A percentile compares a stretch with the other conserved stretches of the same genome.
phyloP scores from a whole-genome alignment of 768 basidiomycete genomes.

The Lactarius sp. region DNA sequence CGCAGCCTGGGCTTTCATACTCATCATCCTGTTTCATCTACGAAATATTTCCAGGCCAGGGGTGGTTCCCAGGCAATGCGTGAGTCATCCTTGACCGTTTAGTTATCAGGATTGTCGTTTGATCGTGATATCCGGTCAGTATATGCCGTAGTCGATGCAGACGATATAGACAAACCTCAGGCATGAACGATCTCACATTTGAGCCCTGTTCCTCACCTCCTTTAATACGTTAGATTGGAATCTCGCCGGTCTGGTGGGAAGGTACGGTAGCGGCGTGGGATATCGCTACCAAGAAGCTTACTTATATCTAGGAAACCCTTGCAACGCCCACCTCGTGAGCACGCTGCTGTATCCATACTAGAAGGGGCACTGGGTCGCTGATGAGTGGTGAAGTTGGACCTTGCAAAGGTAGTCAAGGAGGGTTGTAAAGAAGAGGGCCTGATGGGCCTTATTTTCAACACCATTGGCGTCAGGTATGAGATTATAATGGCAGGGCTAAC shows the following conservation, averaged over 20 bases:
- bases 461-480: conserved; percentile 74
- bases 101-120: neutral
- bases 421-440: conserved; percentile 79
- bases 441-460: conserved; percentile 80
- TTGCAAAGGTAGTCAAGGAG: conserved; percentile 74
- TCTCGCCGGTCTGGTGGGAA: conserved; percentile 91
- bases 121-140: conserved; percentile 39
- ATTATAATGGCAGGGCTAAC: neutral
- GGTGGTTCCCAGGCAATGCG: conserved; percentile 87
- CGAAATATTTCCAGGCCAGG: conserved; percentile 38
- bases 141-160: conserved; percentile 69
- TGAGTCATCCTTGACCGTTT: conserved; percentile 36
- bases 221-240: conserved; percentile 58
- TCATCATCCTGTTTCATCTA: conserved; percentile 2
- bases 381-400: conserved; percentile 51
- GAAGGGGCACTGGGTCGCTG: neutral
- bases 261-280: conserved; percentile 39
- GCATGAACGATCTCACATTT: conserved; percentile 34
- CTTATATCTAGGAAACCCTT: conserved; percentile 62
- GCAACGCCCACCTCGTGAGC: conserved; percentile 74
- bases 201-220: neutral
- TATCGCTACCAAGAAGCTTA: neutral
- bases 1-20: conserved; percentile 10
- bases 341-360: neutral
- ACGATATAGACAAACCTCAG: conserved; percentile 84